phyloP scores from a whole-genome alignment of 2,329 filamentous ascomycete genomes.

The Cryphonectria carpinicola region DNA sequence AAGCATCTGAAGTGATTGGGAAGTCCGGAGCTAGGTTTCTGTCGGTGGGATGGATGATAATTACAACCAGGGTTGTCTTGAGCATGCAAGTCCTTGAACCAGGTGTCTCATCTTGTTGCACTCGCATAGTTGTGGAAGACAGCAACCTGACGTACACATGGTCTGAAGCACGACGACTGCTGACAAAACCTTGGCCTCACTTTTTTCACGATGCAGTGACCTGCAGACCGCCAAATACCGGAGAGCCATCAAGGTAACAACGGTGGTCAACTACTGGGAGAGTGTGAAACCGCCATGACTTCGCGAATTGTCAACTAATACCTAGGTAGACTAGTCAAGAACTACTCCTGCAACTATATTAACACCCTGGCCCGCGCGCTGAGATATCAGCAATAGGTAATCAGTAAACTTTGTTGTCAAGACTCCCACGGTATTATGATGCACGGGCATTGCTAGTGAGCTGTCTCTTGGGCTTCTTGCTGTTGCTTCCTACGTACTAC shows the following conservation, averaged over 20 bases:
- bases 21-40: neutral
- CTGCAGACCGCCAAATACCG: neutral
- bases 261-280: neutral
- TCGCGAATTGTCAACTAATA: neutral
- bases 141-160: neutral
- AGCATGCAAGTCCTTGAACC: neutral
- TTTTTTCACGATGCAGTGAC: neutral
- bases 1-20: neutral
- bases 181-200: neutral
- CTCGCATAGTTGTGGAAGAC: neutral
- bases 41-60: neutral
- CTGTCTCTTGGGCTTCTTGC: neutral
- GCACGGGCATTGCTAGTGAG: neutral
- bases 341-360: slow-evolving; percentile 1
- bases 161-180: neutral
- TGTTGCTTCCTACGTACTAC: neutral
- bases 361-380: neutral
- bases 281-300: neutral
- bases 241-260: neutral
- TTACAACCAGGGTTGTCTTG: neutral
- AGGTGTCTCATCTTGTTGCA: too few relatives aligned
- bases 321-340: neutral
- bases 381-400: neutral
- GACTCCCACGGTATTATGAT: neutral
- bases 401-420: neutral